Percentiles rank a stretch among this genome's conserved stretches.
phyloP scores from a whole-genome alignment of 345 rosid species.

The Salix purpurea region DNA sequence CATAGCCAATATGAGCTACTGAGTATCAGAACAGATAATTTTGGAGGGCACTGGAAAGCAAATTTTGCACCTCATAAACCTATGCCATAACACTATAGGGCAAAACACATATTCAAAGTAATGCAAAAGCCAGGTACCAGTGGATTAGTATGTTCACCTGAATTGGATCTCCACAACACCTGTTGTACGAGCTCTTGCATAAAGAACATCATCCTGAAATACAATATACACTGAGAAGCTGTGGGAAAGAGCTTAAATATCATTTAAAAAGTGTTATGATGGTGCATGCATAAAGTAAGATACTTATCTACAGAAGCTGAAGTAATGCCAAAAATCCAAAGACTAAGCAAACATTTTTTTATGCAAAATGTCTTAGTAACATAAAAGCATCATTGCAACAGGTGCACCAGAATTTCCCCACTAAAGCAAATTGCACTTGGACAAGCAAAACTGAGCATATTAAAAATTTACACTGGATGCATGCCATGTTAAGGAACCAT shows the following conservation, averaged over 20 bases:
- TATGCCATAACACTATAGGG: background rate
- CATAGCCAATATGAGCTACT: background rate
- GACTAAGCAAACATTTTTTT: background rate
- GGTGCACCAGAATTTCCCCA: background rate
- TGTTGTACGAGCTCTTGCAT: constrained; percentile 95
- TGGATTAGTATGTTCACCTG: constrained; percentile 51
- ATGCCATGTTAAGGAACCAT: background rate
- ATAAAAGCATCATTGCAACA: background rate
- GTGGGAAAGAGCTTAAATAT: constrained; percentile 4
- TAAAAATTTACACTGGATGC: background rate
- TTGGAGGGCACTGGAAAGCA: background rate
- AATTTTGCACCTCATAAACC: background rate
- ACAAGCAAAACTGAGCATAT: background rate
- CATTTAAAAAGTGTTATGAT: background rate
- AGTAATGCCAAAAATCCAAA: background rate
- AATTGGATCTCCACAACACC: constrained; percentile 98
- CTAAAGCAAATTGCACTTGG: background rate
- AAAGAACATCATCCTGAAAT: constrained; percentile 85
- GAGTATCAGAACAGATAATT: background rate
- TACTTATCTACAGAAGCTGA: background rate
- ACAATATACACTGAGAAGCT: constrained; percentile 3
- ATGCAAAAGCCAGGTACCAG: background rate
- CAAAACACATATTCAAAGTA: background rate
- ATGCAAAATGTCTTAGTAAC: background rate
- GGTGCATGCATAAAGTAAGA: background rate